These are phyloP conservation scores for Halteria grandinella DNA, from an alignment of 73 alveolate species.

Conservation along the genomic window DNA sequence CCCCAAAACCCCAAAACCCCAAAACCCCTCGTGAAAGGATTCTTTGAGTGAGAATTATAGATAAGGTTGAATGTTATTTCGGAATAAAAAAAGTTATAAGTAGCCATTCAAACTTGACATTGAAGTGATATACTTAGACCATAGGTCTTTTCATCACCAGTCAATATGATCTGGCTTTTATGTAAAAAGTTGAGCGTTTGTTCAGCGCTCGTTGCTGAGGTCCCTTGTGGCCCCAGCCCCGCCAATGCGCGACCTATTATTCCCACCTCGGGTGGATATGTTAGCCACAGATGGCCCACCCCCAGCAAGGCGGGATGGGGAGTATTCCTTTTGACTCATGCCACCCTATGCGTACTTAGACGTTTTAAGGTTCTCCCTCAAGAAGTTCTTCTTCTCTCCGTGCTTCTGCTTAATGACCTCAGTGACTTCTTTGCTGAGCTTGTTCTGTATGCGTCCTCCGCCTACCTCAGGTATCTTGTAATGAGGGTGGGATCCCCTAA, in stretches of 20 bases:
- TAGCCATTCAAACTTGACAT: no score
- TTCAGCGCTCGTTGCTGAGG: constrained; percentile 33
- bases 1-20: no score
- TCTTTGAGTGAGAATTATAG: no score
- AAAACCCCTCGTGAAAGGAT: no score
- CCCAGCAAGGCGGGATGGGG: background rate
- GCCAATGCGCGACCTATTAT: constrained; percentile 45
- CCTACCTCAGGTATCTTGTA: constrained; percentile 96
- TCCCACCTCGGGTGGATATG: constrained; percentile 45
- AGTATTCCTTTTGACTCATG: no score
- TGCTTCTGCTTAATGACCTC: constrained; percentile 53
- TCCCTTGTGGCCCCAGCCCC: constrained; percentile 49
- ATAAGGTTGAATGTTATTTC: no score
- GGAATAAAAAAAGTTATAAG: no score
- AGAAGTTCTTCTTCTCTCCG: constrained; percentile 71
- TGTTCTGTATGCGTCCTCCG: constrained; percentile 80
- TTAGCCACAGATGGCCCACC: constrained; percentile 38
- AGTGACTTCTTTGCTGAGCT: constrained; percentile 59
- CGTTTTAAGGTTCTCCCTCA: constrained; percentile 66
- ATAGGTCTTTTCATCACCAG: no score
- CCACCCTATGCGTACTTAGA: no score
- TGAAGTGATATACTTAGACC: no score
- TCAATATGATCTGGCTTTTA: no score
- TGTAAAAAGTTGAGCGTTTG: no score
- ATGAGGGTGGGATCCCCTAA: constrained; percentile 97